phyloP scores from a whole-genome alignment of 306 rosid species.

The Ammopiptanthus mongolicus region DNA sequence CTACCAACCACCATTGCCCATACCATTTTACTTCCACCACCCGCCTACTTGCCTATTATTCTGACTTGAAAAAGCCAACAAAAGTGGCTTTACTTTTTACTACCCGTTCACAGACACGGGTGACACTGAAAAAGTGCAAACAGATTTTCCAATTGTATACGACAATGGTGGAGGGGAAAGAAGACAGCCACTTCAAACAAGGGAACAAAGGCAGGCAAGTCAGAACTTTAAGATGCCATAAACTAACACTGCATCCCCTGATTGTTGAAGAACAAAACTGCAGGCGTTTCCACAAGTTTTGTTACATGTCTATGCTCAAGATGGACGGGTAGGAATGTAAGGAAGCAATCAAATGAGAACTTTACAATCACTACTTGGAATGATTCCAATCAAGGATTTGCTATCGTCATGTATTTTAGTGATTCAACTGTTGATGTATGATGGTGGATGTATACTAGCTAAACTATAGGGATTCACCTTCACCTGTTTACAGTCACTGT shows the following conservation, averaged over 20 bases:
- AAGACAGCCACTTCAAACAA: conserved; percentile 45
- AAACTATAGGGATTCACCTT: no score
- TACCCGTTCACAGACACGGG: no score
- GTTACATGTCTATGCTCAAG: background rate
- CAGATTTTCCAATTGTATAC: conserved; percentile 42
- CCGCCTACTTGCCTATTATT: no score
- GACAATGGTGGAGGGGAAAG: conserved; percentile 61
- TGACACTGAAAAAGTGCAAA: no score
- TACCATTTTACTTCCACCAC: no score
- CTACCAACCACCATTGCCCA: no score
- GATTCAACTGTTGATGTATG: conserved; percentile 14
- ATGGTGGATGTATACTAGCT: background rate
- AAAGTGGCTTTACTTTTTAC: no score
- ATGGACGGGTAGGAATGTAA: conserved; percentile 3
- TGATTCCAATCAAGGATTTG: conserved; percentile 17
- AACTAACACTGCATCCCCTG: background rate
- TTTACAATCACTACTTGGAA: conserved; percentile 10
- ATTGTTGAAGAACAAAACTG: conserved; percentile 3
- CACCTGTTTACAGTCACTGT: no score
- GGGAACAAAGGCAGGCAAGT: conserved; percentile 43
- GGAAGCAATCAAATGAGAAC: conserved; percentile 10
- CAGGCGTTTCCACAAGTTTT: conserved; percentile 4
- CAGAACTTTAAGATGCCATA: conserved; percentile 53
- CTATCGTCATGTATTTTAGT: conserved; percentile 13
- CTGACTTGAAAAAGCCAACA: no score